These are phyloP conservation scores for Ascochyta fabae DNA, from an alignment of 2,329 filamentous ascomycete species.

Conservation along the genomic window DNA sequence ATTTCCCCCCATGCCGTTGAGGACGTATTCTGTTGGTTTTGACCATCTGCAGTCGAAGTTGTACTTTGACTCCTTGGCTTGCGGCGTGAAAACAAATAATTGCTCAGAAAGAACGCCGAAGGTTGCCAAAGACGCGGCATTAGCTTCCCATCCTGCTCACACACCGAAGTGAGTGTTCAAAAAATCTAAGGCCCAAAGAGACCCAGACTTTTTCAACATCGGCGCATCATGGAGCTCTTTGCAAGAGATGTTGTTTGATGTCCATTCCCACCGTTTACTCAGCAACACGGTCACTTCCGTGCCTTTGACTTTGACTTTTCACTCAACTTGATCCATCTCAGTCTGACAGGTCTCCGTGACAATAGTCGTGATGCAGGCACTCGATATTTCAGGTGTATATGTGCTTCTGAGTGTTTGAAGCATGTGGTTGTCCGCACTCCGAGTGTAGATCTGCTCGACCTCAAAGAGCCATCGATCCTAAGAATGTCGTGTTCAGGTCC, in stretches of 20 bases:
- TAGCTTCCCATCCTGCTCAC: conserved; percentile 4
- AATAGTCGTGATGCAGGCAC: background rate
- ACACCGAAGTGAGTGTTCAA: conserved; percentile 6
- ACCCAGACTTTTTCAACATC: background rate
- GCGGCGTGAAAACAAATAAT: background rate
- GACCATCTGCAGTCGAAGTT: conserved; percentile 2
- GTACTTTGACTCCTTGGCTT: background rate
- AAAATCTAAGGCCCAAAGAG: background rate
- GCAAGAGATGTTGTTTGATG: conserved; percentile 2
- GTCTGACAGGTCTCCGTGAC: conserved; percentile 3
- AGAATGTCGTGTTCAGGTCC: background rate
- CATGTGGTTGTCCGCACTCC: conserved; percentile 4
- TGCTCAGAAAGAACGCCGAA: conserved; percentile 6
- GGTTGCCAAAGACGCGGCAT: background rate
- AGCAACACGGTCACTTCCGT: background rate
- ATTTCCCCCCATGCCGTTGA: conserved; percentile 5
- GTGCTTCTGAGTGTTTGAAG: conserved; percentile 1
- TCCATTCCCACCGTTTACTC: background rate
- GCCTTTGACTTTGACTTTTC: conserved; percentile 1
- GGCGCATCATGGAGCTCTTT: background rate
- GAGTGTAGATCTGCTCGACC: background rate
- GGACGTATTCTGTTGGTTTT: background rate
- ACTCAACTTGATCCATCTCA: background rate
- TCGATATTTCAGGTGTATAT: background rate
- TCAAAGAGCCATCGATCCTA: conserved; percentile 3